A percentile compares a stretch with the other conserved stretches of the same genome.
Conservation (phyloP, 2,329 filamentous ascomycete species). For the Aureobasidium sp. region DNA sequence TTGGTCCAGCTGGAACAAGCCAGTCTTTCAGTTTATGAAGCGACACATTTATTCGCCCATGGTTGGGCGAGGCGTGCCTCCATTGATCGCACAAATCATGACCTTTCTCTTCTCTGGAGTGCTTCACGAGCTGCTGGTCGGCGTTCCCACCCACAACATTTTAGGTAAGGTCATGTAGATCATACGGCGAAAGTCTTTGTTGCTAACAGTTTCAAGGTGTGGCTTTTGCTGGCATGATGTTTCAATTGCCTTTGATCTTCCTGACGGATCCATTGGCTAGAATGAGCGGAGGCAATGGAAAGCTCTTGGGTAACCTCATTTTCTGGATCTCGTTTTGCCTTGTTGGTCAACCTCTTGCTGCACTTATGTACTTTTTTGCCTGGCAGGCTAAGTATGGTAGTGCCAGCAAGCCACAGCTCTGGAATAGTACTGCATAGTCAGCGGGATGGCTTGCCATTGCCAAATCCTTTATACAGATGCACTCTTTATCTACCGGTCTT, state of each 20-base stretch:
- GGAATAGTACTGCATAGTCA: background rate
- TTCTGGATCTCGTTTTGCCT: constrained; percentile 97
- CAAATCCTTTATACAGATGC: too few species aligned
- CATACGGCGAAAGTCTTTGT: background rate
- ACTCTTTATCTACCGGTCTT: too few species aligned
- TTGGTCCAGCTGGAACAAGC: constrained; percentile 97
- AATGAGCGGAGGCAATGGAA: constrained; percentile 66
- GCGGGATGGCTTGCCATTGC: too few species aligned
- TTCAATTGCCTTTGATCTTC: constrained; percentile 81
- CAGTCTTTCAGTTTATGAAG: constrained; percentile 94
- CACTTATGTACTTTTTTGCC: constrained; percentile 91
- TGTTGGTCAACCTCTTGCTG: constrained; percentile 87
- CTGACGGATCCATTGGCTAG: constrained; percentile 74
- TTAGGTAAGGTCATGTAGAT: constrained; percentile 55
- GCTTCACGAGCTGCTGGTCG: constrained; percentile 86
- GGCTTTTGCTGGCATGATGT: constrained; percentile 88
- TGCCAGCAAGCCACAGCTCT: constrained; percentile 19
- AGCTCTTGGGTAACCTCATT: constrained; percentile 80
- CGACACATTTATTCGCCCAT: constrained; percentile 87
- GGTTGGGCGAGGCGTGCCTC: constrained; percentile 73
- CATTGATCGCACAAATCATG: constrained; percentile 61
- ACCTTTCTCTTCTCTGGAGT: constrained; percentile 87
- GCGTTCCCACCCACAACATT: constrained; percentile 88
- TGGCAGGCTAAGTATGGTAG: constrained; percentile 94
- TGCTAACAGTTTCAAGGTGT: constrained; percentile 53